Evolutionary conservation across 1,284 basidiomycete species (phyloP), one percentile per base, ranked within the genome.

Genomic region (Rhodotorula sp.): DNA sequence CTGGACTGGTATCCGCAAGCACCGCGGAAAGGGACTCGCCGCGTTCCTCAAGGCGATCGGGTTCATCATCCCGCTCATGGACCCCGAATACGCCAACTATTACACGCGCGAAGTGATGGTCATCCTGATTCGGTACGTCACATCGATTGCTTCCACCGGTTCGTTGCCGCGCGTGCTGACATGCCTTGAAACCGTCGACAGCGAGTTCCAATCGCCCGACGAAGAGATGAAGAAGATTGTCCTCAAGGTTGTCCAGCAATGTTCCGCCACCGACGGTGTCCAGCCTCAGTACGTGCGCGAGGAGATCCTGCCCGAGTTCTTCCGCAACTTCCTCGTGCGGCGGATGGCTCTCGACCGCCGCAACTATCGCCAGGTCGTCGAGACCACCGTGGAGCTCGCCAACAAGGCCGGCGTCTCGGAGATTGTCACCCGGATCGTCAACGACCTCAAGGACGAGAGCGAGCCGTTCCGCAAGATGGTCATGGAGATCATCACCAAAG

Each of bases 201-300:
- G 69, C 50, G 97, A 99, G 84, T 99, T 99, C 85, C 95, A 97
- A 82, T 97, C 93, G 10, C 97, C 95, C 15, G 97, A 99, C 81
- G 97, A 99, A 82, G 97, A 99, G 85, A 99, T 99, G 97, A 97
- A 98, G 85, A 97, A 98, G 85, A 99, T 99, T 77, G 95, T 99
- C 5, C 84, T 99, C 64, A 98, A 99, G 81, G 97, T 99, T 66
- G 95, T 99, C 79, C 97, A 98, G 83, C 95, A 99, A 81, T 99
- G 97, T 80, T 93, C 97, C 52, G 92, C 92, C 12, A 99, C 97
- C 0, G 97, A 99, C 79, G 95, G 94, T 84, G 95, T 97, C 54
- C 93, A 92, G 0, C 88, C 93, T 5, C 86, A 87, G 47, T 98
- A 97, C 80, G 95, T 98, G 80, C 94, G 93, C 78, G 90, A 97